Evolutionary conservation across 805 yeast genomes (phyloP).

Genomic region (Candida verbasci): DNA sequence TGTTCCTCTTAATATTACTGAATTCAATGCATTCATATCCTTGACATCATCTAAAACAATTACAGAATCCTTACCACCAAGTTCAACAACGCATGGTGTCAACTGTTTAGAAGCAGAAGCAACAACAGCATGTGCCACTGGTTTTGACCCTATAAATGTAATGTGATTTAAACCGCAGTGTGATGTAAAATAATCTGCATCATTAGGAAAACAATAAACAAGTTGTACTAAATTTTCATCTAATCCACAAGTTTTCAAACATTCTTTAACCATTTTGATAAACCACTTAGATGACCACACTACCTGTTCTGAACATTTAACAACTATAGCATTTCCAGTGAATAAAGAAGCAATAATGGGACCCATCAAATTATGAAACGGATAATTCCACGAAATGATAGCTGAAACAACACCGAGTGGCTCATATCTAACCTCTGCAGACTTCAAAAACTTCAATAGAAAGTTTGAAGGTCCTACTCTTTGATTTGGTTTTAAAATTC

Average conservation of each 20-base stretch:
- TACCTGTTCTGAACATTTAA: conserved; percentile 94
- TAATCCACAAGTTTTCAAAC: conserved; percentile 68
- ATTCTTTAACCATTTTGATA: conserved; percentile 63
- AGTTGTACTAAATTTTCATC: conserved; percentile 84
- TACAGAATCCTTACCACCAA: conserved; percentile 95
- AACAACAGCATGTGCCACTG: conserved; percentile 86
- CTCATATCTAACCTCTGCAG: conserved; percentile 90
- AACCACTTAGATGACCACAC: conserved; percentile 90
- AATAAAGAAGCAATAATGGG: conserved; percentile 86
- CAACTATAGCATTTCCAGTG: conserved; percentile 86
- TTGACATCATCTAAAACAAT: conserved; percentile 79
- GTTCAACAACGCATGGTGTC: conserved; percentile 92
- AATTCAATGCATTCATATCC: conserved; percentile 49
- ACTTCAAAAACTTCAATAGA: conserved; percentile 77
- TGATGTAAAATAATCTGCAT: conserved; percentile 80
- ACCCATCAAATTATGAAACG: conserved; percentile 90
- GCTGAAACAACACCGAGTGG: conserved; percentile 90
- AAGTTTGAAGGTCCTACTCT: conserved; percentile 87
- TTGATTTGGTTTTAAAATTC: conserved; percentile 59
- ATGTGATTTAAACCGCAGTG: conserved; percentile 82
- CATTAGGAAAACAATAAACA: conserved; percentile 83
- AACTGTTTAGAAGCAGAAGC: conserved; percentile 78
- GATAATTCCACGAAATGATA: conserved; percentile 95
- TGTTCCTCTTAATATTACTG: conserved; percentile 88
- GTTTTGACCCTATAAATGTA: conserved; percentile 94